Evolutionary conservation across 768 basidiomycete genomes (phyloP).

Genomic region (Auriculariales sp.): DNA sequence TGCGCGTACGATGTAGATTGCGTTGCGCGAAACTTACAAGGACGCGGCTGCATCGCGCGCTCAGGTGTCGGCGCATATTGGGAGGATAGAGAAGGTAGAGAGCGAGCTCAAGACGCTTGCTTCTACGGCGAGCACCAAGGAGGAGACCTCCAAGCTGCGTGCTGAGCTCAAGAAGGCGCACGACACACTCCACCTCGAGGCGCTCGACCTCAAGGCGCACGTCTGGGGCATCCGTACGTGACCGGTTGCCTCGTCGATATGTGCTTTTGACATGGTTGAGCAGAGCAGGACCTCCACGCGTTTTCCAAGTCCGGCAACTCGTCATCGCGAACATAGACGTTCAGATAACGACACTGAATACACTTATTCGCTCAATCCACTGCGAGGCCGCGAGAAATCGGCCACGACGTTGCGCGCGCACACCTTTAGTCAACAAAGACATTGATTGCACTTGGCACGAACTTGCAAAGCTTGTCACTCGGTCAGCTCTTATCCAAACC

Average conservation of each 20-base stretch:
- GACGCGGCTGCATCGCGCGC: not conserved
- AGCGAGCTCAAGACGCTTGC: constrained; percentile 71
- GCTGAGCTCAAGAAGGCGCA: constrained; percentile 80
- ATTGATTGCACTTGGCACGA: no score
- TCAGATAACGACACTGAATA: no score
- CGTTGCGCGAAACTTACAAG: not conserved
- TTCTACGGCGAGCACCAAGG: constrained; percentile 54
- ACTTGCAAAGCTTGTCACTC: no score
- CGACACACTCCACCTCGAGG: constrained; percentile 71
- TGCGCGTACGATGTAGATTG: not conserved
- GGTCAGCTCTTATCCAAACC: no score
- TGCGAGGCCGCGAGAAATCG: no score
- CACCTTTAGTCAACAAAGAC: no score
- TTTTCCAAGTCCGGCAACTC: constrained; percentile 34
- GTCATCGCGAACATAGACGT: no score
- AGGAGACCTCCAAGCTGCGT: constrained; percentile 61
- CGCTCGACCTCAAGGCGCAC: constrained; percentile 64
- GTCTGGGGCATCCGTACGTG: constrained; percentile 81
- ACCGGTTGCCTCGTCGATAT: not conserved
- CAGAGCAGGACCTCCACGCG: constrained; percentile 72
- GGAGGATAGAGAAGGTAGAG: constrained; percentile 76
- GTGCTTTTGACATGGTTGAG: not conserved
- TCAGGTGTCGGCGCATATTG: constrained; percentile 71
- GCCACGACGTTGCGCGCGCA: no score
- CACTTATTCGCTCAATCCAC: no score